Percentiles rank a stretch among this genome's conserved stretches.
Evolutionary conservation across 2,329 filamentous ascomycete genomes (phyloP).

Genomic region (Fusarium albosuccineum): DNA sequence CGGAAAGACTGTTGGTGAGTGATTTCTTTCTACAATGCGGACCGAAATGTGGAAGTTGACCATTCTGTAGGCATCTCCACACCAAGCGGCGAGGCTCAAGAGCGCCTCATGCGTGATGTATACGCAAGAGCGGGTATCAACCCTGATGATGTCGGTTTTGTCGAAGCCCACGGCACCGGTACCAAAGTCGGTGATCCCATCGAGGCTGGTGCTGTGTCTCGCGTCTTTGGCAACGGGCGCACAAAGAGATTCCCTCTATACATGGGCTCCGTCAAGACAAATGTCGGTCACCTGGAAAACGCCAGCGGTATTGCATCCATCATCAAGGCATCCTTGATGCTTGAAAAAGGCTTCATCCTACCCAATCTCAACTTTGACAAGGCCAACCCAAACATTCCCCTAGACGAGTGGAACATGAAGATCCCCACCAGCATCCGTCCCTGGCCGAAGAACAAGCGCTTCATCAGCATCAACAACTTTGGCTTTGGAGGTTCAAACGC

Average conservation of each 20-base stretch:
- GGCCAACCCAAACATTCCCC: conserved; percentile 8
- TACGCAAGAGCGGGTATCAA: conserved; percentile 12
- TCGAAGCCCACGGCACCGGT: conserved; percentile 27
- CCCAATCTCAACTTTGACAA: conserved; percentile 24
- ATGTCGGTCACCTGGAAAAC: conserved; percentile 28
- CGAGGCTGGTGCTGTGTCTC: conserved; percentile 9
- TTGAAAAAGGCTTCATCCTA: conserved; percentile 26
- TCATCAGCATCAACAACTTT: conserved; percentile 17
- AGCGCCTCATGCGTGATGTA: conserved; percentile 3
- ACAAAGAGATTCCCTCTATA: conserved; percentile 5
- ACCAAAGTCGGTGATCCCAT: conserved; percentile 24
- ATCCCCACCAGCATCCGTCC: conserved; percentile 7
- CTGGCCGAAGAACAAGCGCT: background rate
- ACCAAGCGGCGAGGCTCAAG: conserved; percentile 8
- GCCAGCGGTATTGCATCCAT: conserved; percentile 20
- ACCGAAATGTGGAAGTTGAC: background rate
- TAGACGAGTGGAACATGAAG: conserved; percentile 18
- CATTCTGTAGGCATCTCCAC: conserved; percentile 2
- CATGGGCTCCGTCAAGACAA: conserved; percentile 31
- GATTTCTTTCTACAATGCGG: background rate
- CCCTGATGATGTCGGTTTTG: conserved; percentile 3
- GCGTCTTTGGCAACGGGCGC: conserved; percentile 17
- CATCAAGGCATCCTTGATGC: conserved; percentile 30
- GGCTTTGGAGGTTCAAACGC: conserved; percentile 24
- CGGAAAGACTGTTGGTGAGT: conserved; percentile 26